These are phyloP conservation scores for Caryopteris hybrid DNA, from an alignment of 305 asterid genomes.

Conservation along the genomic window DNA sequence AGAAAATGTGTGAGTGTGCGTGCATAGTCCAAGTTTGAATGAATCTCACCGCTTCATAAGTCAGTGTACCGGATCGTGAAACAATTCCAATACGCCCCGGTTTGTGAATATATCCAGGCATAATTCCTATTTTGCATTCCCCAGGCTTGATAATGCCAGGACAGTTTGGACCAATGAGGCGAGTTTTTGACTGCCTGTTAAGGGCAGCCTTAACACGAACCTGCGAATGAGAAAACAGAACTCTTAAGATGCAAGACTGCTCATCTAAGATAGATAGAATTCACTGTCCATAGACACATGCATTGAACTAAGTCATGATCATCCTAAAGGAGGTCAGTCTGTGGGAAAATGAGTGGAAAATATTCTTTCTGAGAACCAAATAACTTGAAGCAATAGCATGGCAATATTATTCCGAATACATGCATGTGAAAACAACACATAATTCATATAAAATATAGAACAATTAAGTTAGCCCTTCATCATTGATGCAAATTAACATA, in stretches of 20 bases:
- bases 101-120: constrained; percentile 99
- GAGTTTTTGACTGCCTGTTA: constrained; percentile 77
- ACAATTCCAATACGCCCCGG: constrained; percentile 98
- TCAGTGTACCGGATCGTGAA: constrained; percentile 87
- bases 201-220: constrained; percentile 89
- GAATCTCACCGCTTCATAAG: constrained; percentile 82
- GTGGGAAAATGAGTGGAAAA: not conserved
- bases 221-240: constrained; percentile 9
- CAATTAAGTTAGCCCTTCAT: not conserved
- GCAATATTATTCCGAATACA: not conserved
- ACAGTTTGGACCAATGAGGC: constrained; percentile 95
- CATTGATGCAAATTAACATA: not conserved
- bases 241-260: not conserved
- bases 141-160: constrained; percentile 99
- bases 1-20: too few relatives aligned
- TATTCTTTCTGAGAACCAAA: not conserved
- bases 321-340: not conserved
- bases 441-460: not conserved
- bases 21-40: constrained; percentile 1
- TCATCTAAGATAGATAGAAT: not conserved
- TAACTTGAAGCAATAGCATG: not conserved
- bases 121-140: constrained; percentile 96
- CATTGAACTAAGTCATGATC: not conserved
- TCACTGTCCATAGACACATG: not conserved
- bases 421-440: too few relatives aligned